Percentiles rank a stretch among this genome's conserved stretches.
phyloP scores from a whole-genome alignment of 139 green algal genomes.

The Klebsormidium nitens region DNA sequence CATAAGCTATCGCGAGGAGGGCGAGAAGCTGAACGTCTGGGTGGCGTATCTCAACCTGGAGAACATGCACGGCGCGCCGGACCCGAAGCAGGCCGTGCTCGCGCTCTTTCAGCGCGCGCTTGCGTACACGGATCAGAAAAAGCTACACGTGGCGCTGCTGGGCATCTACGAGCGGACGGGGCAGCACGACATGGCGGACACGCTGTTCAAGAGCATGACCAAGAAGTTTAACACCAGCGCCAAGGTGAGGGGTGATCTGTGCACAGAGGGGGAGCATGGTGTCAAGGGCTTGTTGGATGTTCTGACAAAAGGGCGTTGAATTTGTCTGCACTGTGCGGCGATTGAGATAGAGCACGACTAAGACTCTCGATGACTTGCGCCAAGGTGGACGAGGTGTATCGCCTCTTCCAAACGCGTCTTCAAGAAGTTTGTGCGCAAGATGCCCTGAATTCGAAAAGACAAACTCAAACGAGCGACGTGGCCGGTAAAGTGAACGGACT shows the following conservation, averaged over 20 bases:
- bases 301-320: too few relatives aligned
- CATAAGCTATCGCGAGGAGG: constrained; percentile 72
- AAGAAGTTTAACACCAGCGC: constrained; percentile 75
- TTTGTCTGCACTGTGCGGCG: too few relatives aligned
- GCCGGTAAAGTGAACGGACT: too few relatives aligned
- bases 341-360: too few relatives aligned
- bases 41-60: constrained; percentile 92
- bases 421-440: too few relatives aligned
- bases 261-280: too few relatives aligned
- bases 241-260: constrained; percentile 66
- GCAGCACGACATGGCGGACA: constrained; percentile 50
- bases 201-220: constrained; percentile 58
- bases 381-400: too few relatives aligned
- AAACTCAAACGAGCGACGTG: too few relatives aligned
- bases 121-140: constrained; percentile 73
- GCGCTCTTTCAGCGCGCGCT: constrained; percentile 70
- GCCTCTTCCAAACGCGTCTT: too few relatives aligned
- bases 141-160: constrained; percentile 68
- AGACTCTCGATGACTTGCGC: too few relatives aligned
- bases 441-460: too few relatives aligned
- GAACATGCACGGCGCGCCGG: constrained; percentile 62
- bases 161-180: constrained; percentile 58
- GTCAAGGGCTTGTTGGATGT: too few relatives aligned
- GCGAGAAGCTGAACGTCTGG: constrained; percentile 91
- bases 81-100: constrained; percentile 63